Percentiles rank a stretch among this genome's conserved stretches.
Evolutionary conservation across 2,329 filamentous ascomycete species (phyloP).

Genomic region (Lachnellula arida): DNA sequence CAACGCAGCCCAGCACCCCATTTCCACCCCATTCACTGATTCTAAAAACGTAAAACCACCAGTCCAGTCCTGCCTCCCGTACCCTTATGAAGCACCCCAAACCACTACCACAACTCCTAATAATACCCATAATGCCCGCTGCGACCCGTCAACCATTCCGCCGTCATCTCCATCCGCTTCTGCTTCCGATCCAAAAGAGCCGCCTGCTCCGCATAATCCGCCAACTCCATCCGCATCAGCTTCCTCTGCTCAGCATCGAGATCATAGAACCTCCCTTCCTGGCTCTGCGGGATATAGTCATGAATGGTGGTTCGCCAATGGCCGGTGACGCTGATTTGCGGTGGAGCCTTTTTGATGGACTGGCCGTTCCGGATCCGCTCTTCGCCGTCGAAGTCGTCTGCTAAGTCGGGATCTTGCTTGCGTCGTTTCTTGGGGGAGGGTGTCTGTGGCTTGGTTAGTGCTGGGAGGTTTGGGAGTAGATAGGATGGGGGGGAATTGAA

Average conservation of each 20-base stretch:
- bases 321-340: slow-evolving; percentile 8
- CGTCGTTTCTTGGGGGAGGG: slow-evolving; percentile 7
- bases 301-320: slow-evolving; percentile 13
- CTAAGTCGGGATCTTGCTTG: slow-evolving; percentile 1
- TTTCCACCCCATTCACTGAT: too few relatives aligned
- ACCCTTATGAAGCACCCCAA: neutral
- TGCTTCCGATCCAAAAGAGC: neutral
- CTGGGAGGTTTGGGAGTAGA: neutral
- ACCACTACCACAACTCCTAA: neutral
- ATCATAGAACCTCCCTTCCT: neutral
- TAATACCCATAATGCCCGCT: neutral
- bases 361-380: slow-evolving; percentile 14
- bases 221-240: slow-evolving; percentile 11
- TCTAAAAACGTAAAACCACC: too few relatives aligned
- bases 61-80: too few relatives aligned
- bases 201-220: slow-evolving; percentile 10
- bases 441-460: neutral
- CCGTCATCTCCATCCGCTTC: slow-evolving; percentile 3
- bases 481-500: neutral
- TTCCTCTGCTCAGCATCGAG: slow-evolving; percentile 6
- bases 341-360: neutral
- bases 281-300: slow-evolving; percentile 13
- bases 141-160: neutral
- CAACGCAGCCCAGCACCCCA: too few relatives aligned
- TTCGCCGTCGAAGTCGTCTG: slow-evolving; percentile 21